phyloP scores from a whole-genome alignment of 2,329 filamentous ascomycete genomes.

The Paecilomyces formosus region DNA sequence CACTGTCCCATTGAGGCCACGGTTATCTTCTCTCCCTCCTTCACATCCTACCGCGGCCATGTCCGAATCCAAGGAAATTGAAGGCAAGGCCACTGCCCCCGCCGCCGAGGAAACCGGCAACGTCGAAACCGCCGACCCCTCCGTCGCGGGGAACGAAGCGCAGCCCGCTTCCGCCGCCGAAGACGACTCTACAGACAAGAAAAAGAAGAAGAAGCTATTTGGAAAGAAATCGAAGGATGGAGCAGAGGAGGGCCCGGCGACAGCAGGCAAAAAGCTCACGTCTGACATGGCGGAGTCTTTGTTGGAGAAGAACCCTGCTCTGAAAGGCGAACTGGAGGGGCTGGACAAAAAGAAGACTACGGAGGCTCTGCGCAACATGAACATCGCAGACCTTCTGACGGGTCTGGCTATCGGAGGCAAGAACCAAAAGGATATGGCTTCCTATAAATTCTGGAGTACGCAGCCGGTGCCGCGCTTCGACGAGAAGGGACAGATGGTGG shows the following conservation, averaged over 20 bases:
- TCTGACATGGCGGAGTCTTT: slow-evolving; percentile 32
- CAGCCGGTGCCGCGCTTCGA: slow-evolving; percentile 85
- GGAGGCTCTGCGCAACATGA: slow-evolving; percentile 44
- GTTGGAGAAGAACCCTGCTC: slow-evolving; percentile 49
- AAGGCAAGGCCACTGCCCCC: slow-evolving; percentile 23
- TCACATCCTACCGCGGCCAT: slow-evolving; percentile 15
- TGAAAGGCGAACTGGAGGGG: slow-evolving; percentile 66
- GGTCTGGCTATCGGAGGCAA: slow-evolving; percentile 65
- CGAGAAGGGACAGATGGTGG: slow-evolving; percentile 53
- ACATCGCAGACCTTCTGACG: slow-evolving; percentile 41
- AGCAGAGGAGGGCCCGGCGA: slow-evolving; percentile 13
- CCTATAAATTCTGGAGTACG: slow-evolving; percentile 98
- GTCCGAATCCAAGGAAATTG: slow-evolving; percentile 25
- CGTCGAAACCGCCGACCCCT: slow-evolving; percentile 14
- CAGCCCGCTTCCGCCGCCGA: slow-evolving; percentile 16
- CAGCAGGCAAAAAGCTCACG: slow-evolving; percentile 24
- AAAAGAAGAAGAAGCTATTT: slow-evolving; percentile 7
- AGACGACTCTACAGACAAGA: slow-evolving; percentile 3
- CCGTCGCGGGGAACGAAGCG: slow-evolving; percentile 33
- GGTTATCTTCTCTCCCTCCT: slow-evolving; percentile 5
- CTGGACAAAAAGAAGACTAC: slow-evolving; percentile 55
- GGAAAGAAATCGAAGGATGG: slow-evolving; percentile 18
- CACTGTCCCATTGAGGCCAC: slow-evolving; percentile 1
- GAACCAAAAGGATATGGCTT: slow-evolving; percentile 92
- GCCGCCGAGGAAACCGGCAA: slow-evolving; percentile 3